Conservation (phyloP, 2,329 filamentous ascomycete species). For the Hypoxylon sp. region DNA sequence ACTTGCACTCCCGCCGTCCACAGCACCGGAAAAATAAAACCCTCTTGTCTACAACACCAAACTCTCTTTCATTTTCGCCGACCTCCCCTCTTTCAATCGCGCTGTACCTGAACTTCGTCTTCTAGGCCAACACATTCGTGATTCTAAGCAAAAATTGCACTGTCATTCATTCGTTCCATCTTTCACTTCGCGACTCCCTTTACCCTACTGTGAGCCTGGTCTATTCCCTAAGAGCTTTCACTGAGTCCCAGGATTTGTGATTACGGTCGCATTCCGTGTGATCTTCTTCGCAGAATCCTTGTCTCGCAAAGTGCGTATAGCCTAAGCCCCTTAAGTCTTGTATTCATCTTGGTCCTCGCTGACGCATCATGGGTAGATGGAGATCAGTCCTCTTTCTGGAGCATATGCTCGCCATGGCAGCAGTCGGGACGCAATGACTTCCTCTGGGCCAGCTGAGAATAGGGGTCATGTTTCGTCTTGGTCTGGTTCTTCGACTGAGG, state of each 20-base stretch:
- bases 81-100: background rate
- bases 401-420: constrained; percentile 28
- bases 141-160: constrained; percentile 15
- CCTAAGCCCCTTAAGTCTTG: background rate
- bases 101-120: constrained; percentile 7
- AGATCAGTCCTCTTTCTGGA: constrained; percentile 15
- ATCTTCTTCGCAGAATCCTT: background rate
- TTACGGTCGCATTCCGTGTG: background rate
- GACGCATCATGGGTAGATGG: constrained; percentile 6
- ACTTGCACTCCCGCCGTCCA: background rate
- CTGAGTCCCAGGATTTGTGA: background rate
- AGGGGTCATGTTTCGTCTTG: constrained; percentile 29
- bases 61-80: background rate
- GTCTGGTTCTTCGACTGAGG: constrained; percentile 47
- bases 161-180: background rate
- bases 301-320: constrained; percentile 2
- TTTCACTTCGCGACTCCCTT: background rate
- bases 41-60: constrained; percentile 5
- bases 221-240: background rate
- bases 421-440: constrained; percentile 12
- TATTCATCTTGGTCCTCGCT: background rate
- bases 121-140: constrained; percentile 7
- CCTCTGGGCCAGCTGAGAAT: constrained; percentile 9
- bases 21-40: constrained; percentile 7
- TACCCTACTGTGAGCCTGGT: background rate